Evolutionary conservation across 2,329 filamentous ascomycete genomes (phyloP), one percentile per base, ranked within the genome.

Genomic region (Paecilomyces sp.): DNA sequence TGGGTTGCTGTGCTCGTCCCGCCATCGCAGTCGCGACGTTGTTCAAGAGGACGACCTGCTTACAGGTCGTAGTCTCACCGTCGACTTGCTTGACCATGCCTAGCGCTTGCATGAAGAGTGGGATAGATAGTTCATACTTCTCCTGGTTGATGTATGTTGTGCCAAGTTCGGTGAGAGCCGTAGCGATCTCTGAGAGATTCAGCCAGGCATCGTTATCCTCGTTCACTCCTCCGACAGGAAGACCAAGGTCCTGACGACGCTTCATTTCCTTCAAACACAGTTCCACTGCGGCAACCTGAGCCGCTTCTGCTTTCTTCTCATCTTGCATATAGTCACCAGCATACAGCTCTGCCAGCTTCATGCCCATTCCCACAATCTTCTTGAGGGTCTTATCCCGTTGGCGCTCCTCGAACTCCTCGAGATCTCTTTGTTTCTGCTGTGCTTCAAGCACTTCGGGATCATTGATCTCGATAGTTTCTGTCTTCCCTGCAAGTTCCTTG

Each of bases 321-420:
- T 95, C 83, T 57, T 89, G 82, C 12, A 96, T 84, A 69, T 92
- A 87, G 58, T 90, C 85, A 61, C 88, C 86, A 3, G 87, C 82
- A 74, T 96, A 96, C 8, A 97, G 78, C 67, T 92, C 88, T 33
- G 89, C 92, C 6, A 97, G 81, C 77, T 96, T 96, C 58, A 94
- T 85, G 65, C 86, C 86, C 41, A 93, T 87, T 22, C 85, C 86
- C 41, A 96, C 84, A 2, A 87, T 83, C 71, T 89, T 92, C 62
- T 84, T 86, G 58, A 96, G 77, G 4, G 95, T 77, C 56, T 86
- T 85, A 50, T 85, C 88, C 47, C 89, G 75, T 65, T 81, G 79
- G 2, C 73, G 73, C 55, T 69, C 67, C 58, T 73, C 71, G 13
- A 64, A 68, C 12, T 70, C 63, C 34, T 70, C 69, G 34, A 62